phyloP scores from a whole-genome alignment of 768 basidiomycete genomes.

The Tubosaeta sp. region DNA sequence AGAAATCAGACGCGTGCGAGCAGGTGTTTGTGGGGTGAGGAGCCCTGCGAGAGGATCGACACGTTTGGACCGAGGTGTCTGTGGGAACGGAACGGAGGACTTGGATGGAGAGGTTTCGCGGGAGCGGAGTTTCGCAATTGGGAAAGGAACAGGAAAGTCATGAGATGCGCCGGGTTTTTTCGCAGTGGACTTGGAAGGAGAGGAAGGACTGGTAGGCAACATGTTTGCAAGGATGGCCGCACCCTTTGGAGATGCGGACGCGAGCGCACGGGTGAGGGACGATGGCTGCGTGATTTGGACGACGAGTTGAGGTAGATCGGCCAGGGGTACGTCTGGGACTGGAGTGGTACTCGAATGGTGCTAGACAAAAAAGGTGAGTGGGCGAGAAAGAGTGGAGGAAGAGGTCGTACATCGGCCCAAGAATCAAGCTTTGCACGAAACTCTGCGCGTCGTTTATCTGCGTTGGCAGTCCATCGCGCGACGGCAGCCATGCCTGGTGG shows the following conservation, averaged over 20 bases:
- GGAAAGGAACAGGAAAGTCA: conserved; percentile 39
- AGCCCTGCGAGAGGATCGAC: conserved; percentile 32
- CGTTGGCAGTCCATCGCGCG: conserved; percentile 77
- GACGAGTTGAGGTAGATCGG: conserved; percentile 60
- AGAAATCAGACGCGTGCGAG: conserved; percentile 44
- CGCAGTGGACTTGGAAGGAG: conserved; percentile 37
- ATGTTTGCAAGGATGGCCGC: conserved; percentile 29
- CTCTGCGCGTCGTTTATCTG: conserved; percentile 55
- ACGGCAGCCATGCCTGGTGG: conserved; percentile 83
- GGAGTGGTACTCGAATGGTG: conserved; percentile 40
- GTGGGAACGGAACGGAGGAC: conserved; percentile 49
- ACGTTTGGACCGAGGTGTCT: conserved; percentile 52
- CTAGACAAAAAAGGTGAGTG: conserved; percentile 33
- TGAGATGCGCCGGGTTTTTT: conserved; percentile 10
- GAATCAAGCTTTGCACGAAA: conserved; percentile 55
- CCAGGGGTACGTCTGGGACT: conserved; percentile 59
- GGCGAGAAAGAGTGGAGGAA: neutral
- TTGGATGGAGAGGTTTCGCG: conserved; percentile 43
- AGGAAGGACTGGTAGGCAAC: conserved; percentile 28
- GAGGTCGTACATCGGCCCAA: conserved; percentile 54
- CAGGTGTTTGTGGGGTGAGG: conserved; percentile 35
- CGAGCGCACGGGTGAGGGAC: conserved; percentile 63
- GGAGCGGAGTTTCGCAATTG: conserved; percentile 35
- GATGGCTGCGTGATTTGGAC: conserved; percentile 49
- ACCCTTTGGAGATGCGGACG: conserved; percentile 69